Evolutionary conservation across 768 basidiomycete species (phyloP).

Genomic region (Suillus variegatus): DNA sequence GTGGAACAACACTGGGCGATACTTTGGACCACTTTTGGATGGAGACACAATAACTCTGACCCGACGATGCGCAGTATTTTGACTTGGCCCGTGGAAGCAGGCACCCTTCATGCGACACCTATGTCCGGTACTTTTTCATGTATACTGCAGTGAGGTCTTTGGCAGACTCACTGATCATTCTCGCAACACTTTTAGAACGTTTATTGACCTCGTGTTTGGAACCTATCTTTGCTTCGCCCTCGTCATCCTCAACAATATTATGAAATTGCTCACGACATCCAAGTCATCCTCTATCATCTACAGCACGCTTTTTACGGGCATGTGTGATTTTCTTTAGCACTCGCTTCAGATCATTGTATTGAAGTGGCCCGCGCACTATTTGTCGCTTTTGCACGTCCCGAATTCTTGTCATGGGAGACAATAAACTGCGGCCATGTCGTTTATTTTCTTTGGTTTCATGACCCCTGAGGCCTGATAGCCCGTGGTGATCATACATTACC

Average conservation of each 20-base stretch:
- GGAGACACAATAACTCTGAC: slow-evolving; percentile 9
- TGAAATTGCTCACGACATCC: slow-evolving; percentile 48
- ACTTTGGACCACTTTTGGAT: background rate
- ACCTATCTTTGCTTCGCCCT: too few relatives aligned
- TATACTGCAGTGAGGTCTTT: slow-evolving; percentile 34
- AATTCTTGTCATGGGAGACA: background rate
- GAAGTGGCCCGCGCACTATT: background rate
- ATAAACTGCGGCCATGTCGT: background rate
- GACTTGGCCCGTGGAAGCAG: slow-evolving; percentile 35
- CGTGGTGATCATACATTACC: background rate
- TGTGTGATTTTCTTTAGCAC: slow-evolving; percentile 11
- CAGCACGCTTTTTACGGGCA: slow-evolving; percentile 5
- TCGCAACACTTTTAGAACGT: slow-evolving; percentile 36
- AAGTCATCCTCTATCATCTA: slow-evolving; percentile 35
- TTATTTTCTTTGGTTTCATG: background rate
- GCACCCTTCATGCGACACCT: slow-evolving; percentile 32
- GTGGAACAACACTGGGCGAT: background rate
- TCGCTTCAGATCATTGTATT: slow-evolving; percentile 5
- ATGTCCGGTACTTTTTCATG: slow-evolving; percentile 45
- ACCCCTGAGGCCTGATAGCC: background rate
- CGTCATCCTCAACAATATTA: slow-evolving; percentile 32
- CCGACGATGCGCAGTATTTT: slow-evolving; percentile 48
- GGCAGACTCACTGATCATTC: slow-evolving; percentile 36
- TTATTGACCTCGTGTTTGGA: slow-evolving; percentile 32
- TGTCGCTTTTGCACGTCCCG: background rate